Evolutionary conservation across 139 green algal genomes (phyloP), one percentile per base, ranked within the genome.

Genomic region (Micractinium sp.): DNA sequence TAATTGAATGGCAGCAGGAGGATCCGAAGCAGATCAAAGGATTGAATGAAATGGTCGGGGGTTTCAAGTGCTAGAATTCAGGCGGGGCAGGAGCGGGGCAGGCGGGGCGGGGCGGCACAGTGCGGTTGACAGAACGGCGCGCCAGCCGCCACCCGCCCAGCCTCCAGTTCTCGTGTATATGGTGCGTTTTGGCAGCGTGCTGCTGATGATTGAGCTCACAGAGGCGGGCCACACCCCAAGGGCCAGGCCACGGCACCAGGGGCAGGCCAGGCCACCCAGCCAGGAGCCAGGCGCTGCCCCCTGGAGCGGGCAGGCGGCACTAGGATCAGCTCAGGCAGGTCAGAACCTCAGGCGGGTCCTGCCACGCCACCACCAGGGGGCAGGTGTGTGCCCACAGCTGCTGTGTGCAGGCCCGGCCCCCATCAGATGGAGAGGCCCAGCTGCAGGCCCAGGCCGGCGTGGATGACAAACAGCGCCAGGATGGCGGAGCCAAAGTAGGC

Each of bases 401-500:
- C 7, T 5, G 7, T 56, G 47, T 56, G 47, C 47, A 9, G 47
- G 47, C 47, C 47, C 5, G 47, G 47, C 47, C 47, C 47, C n/a
- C n/a, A n/a, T 56, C 47, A 98, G 69, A 98, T 90, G 89, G 81
- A 93, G 20, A 98, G 92, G 25, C 95, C 96, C 85, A 98, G 92
- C 89, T 98, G 90, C 29, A 98, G 86, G 67, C 96, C 96, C 27
- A 97, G 91, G 2, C 56, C 94, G 12, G 81, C 90, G 83, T 98
- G 96, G 47, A 96, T 86, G 33, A 96, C 47, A 87, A 98, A 96
- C 53, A 98, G 89, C 0, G 90, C 95, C 89, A 98, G 92, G 90
- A 97, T 96, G 79, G 53, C 89, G 27, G 88, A 91, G 73, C 96
- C 96, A 22, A 98, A 90, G 92, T 93, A 98, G 41, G 96, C 96